phyloP scores from a whole-genome alignment of 352 stramenopile species.

The Phytophthora podocarpi region DNA sequence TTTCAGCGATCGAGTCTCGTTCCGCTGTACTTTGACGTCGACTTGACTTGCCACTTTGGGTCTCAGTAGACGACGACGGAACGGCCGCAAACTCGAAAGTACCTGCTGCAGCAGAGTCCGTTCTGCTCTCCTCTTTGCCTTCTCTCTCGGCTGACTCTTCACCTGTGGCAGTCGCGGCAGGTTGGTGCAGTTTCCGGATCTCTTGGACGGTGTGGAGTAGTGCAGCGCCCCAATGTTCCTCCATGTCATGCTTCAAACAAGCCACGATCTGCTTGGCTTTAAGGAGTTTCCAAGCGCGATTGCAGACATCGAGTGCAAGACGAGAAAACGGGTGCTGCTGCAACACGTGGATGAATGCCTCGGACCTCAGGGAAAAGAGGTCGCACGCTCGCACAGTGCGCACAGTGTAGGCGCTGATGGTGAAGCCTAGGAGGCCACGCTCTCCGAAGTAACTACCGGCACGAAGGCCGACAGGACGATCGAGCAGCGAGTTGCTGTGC shows the following conservation, averaged over 20 bases:
- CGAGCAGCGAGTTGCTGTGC: slow-evolving; percentile 30
- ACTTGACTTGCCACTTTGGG: neutral
- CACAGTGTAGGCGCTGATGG: slow-evolving; percentile 48
- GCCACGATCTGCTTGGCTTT: neutral
- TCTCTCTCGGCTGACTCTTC: slow-evolving; percentile 4
- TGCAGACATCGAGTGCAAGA: slow-evolving; percentile 26
- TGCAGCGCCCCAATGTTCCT: slow-evolving; percentile 25
- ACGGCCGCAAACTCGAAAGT: neutral
- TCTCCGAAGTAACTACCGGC: slow-evolving; percentile 68
- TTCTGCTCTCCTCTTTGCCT: neutral
- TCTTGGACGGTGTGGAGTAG: slow-evolving; percentile 19
- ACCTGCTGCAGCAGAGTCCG: neutral
- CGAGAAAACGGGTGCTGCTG: slow-evolving; percentile 25
- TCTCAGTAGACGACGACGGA: no score
- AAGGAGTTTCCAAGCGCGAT: slow-evolving; percentile 14
- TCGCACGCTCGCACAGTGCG: slow-evolving; percentile 36
- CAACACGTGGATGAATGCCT: slow-evolving; percentile 48
- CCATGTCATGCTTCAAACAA: slow-evolving; percentile 31
- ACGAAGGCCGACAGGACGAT: slow-evolving; percentile 23
- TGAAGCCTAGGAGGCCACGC: slow-evolving; percentile 52
- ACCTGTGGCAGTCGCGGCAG: slow-evolving; percentile 12
- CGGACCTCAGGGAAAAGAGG: slow-evolving; percentile 33
- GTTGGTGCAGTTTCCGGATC: slow-evolving; percentile 1
- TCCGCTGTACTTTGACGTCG: slow-evolving; percentile 5
- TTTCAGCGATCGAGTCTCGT: neutral